phyloP scores from a whole-genome alignment of 257 asterid species.

The Fraxinus pennsylvanica region DNA sequence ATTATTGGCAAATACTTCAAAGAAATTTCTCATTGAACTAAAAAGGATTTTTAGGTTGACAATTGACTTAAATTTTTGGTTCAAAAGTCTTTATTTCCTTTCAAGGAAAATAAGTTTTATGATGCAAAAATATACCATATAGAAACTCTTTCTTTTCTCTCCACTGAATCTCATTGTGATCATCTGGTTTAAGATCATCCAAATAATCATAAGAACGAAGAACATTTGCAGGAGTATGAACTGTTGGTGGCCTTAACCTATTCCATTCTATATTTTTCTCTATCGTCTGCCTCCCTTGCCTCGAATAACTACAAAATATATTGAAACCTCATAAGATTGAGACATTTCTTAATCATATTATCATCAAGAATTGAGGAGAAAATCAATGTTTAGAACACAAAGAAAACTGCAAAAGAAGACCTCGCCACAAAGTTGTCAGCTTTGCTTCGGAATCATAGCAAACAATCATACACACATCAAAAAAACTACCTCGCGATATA shows the following conservation, averaged over 20 bases:
- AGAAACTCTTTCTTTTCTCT: constrained; percentile 73
- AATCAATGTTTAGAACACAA: neutral
- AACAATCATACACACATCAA: constrained; percentile 10
- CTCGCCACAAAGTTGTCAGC: constrained; percentile 74
- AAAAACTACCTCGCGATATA: constrained; percentile 78
- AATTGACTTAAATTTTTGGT: neutral
- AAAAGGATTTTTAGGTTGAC: neutral
- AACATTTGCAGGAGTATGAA: constrained; percentile 54
- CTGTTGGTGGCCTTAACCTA: constrained; percentile 67
- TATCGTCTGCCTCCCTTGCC: constrained; percentile 59
- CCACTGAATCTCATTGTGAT: constrained; percentile 95
- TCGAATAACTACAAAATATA: constrained; percentile 56
- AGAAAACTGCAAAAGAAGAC: constrained; percentile 33
- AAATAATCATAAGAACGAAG: constrained; percentile 67
- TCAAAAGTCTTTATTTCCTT: too few relatives aligned
- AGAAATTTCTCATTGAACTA: neutral
- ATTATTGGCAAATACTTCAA: constrained; percentile 14
- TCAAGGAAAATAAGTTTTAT: too few relatives aligned
- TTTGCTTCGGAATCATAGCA: constrained; percentile 66
- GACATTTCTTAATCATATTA: neutral
- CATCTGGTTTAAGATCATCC: constrained; percentile 69
- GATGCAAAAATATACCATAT: constrained; percentile 50
- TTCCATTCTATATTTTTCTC: constrained; percentile 79
- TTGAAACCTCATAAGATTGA: neutral
- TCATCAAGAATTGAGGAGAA: neutral